A percentile compares a stretch with the other conserved stretches of the same genome.
Conservation (phyloP, 176 grass and related monocot species). For the Bonia amplexicaulis region DNA sequence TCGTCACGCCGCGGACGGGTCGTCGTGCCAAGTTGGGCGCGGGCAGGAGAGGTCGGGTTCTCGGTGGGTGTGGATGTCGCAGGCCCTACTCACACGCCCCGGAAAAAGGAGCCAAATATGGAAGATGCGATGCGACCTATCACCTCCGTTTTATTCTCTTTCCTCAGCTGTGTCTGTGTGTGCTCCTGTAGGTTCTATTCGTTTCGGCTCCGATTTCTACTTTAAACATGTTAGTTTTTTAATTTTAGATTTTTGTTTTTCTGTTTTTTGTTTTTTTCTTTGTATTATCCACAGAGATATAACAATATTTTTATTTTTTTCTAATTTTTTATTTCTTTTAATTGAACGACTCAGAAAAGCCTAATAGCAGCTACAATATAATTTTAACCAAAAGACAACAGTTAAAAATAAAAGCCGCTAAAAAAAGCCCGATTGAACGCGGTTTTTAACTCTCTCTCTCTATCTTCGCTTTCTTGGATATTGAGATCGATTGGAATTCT, state of each 20-base stretch:
- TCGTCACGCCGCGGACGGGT: neutral
- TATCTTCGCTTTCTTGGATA: neutral
- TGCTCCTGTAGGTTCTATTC: neutral
- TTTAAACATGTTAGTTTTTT: too few species aligned
- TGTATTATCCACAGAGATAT: too few species aligned
- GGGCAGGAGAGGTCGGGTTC: neutral
- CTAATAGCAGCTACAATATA: too few species aligned
- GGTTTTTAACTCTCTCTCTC: neutral
- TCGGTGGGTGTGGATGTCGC: neutral
- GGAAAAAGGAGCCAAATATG: neutral
- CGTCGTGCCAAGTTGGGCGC: neutral
- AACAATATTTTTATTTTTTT: too few species aligned
- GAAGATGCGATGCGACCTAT: neutral
- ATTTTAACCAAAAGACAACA: too few species aligned
- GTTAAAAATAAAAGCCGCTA: fast-evolving
- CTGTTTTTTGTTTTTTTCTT: too few species aligned
- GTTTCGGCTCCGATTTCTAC: too few species aligned
- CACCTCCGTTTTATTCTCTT: neutral
- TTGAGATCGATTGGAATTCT: neutral
- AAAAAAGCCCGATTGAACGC: too few species aligned
- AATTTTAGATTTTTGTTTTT: too few species aligned
- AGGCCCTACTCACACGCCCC: neutral
- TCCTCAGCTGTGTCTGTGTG: neutral
- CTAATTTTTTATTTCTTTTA: too few species aligned
- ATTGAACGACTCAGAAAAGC: too few species aligned